Evolutionary conservation across 169 alveolate genomes (phyloP).

Genomic region (Condylostoma magnum): DNA sequence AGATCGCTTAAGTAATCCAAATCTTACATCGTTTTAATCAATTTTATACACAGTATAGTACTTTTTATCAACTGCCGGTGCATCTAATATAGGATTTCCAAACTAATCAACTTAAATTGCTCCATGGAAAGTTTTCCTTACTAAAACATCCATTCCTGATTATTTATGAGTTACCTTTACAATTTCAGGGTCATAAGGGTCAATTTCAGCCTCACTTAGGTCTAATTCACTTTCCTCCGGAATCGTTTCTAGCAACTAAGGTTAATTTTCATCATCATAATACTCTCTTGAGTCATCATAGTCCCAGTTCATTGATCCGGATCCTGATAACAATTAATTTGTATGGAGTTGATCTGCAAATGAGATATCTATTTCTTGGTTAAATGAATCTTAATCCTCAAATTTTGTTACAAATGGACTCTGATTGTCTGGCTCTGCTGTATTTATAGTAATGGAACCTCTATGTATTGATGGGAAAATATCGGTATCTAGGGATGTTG

Average conservation of each 20-base stretch:
- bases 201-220: constrained; percentile 21
- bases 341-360: too few species aligned
- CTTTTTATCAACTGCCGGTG: constrained; percentile 22
- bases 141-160: constrained; percentile 18
- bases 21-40: constrained; percentile 14
- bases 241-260: constrained; percentile 25
- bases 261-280: constrained; percentile 22
- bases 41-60: constrained; percentile 30
- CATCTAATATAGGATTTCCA: constrained; percentile 17
- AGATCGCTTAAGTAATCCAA: not conserved
- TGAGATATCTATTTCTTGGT: too few species aligned
- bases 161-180: not conserved
- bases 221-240: not conserved
- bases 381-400: too few species aligned
- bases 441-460: too few species aligned
- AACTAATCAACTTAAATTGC: not conserved
- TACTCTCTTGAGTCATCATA: too few species aligned
- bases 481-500: too few species aligned
- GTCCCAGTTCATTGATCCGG: too few species aligned
- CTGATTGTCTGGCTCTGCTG: too few species aligned
- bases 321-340: too few species aligned
- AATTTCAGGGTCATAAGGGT: constrained; percentile 10
- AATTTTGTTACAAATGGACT: too few species aligned
- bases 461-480: too few species aligned
- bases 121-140: not conserved